phyloP scores from a whole-genome alignment of 2,329 filamentous ascomycete genomes.

The Colletotrichum sp. region DNA sequence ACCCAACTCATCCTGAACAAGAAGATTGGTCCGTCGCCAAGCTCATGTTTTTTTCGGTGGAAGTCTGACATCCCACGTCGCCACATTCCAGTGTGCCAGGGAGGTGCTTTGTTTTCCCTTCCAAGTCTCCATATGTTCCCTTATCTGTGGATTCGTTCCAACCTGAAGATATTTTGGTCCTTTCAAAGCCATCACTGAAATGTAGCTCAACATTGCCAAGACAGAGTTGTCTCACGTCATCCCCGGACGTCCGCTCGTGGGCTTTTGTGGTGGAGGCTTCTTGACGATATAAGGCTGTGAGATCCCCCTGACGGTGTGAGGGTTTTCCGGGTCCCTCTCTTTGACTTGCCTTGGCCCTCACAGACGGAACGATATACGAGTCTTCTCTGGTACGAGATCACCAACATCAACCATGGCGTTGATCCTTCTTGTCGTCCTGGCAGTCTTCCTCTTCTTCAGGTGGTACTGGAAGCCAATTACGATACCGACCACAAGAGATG shows the following conservation, averaged over 20 bases:
- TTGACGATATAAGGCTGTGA: neutral
- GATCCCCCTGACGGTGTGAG: neutral
- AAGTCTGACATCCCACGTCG: neutral
- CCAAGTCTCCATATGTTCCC: neutral
- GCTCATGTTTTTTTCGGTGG: neutral
- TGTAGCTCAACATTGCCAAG: neutral
- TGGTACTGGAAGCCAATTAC: neutral
- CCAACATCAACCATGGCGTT: neutral
- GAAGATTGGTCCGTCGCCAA: neutral
- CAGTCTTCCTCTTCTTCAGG: neutral
- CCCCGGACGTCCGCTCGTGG: neutral
- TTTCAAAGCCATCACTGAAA: neutral
- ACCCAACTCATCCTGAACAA: neutral
- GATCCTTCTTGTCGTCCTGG: neutral
- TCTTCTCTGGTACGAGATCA: neutral
- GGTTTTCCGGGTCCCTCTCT: neutral
- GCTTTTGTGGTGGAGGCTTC: neutral
- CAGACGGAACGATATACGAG: neutral
- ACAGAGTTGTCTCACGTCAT: neutral
- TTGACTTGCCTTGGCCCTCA: neutral
- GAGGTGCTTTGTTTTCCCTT: neutral
- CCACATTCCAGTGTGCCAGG: neutral
- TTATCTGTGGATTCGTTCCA: neutral
- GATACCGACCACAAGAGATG: conserved; percentile 22
- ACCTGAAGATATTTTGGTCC: neutral